Evolutionary conservation across 805 yeast genomes (phyloP).

Genomic region (Wickerhamiella dianesei): DNA sequence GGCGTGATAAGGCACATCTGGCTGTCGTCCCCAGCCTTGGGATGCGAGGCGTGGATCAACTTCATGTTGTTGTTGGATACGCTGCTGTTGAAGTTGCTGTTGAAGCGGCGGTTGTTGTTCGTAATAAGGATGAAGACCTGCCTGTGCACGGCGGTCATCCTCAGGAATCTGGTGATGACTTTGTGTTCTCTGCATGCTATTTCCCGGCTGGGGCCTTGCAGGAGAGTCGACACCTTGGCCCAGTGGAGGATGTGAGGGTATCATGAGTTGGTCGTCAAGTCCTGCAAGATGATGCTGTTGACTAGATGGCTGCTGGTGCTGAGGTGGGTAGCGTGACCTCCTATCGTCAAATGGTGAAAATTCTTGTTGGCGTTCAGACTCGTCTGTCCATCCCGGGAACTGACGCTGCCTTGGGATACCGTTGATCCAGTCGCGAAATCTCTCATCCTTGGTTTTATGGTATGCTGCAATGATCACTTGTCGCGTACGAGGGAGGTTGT

Average conservation of each 20-base stretch:
- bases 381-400: background rate
- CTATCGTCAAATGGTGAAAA: background rate
- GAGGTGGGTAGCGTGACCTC: background rate
- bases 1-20: background rate
- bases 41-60: no score
- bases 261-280: background rate
- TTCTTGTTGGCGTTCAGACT: background rate
- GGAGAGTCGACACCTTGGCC: no score
- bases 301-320: background rate
- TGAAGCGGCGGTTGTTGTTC: no score
- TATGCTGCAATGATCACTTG: constrained; percentile 25
- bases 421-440: constrained; percentile 11
- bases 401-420: constrained; percentile 10
- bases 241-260: background rate
- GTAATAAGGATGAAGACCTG: no score
- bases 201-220: no score
- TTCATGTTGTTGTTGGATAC: no score
- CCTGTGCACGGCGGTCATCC: no score
- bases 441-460: constrained; percentile 16
- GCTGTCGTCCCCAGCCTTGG: no score
- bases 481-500: constrained; percentile 24
- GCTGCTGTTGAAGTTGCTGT: no score
- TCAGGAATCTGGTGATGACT: no score
- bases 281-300: background rate
- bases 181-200: no score